Evolutionary conservation across 768 basidiomycete genomes (phyloP), one percentile per base, ranked within the genome.

Genomic region (Kwoniella sp.): DNA sequence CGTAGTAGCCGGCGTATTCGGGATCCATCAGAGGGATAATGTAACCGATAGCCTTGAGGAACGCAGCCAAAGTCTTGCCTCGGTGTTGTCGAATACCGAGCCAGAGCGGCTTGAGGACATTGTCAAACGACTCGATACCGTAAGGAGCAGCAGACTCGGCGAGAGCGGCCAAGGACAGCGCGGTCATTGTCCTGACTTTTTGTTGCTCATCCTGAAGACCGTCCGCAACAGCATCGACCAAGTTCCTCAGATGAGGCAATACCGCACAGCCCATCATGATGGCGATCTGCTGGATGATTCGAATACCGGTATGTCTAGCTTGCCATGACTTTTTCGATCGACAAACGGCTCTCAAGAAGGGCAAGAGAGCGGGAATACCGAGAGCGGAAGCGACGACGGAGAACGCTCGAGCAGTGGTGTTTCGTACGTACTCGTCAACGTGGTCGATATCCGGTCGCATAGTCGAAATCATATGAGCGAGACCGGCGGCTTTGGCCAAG

Each of bases 231-330:
- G 95, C 92, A 65, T 94, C 91, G 25, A 99, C 96, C 48, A 99
- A 84, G 74, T 97, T 98, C 53, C 94, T 89, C 44, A 99, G 84
- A 81, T 98, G 96, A 17, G 96, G 96, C 1, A 99, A 85, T 24
- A 98, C 92, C 19, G 95, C 95, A 71, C 96, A 98, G 19, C 95
- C 95, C 94, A 98, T 98, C 94, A 98, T 97, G 76, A 97, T 95
- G 21, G 96, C 95, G 55, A 99, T 98, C 80, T 98, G 96, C 81
- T 99, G 96, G 12, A 99, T 93, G 68, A 99, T 98, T 73, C 96
- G 92, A 74, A 99, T 98, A 81, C 96, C 96, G 3, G 96, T 99
- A 80, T 98, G 96, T 64, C 95, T 88, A 9, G 96, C 96, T 81
- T 99, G 96, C 96, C 96, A 99, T 9, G 94, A 98, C 82, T 99